Base-by-base conservation (phyloP, 257 asterid species). In the Capsicum pubescens region DNA sequence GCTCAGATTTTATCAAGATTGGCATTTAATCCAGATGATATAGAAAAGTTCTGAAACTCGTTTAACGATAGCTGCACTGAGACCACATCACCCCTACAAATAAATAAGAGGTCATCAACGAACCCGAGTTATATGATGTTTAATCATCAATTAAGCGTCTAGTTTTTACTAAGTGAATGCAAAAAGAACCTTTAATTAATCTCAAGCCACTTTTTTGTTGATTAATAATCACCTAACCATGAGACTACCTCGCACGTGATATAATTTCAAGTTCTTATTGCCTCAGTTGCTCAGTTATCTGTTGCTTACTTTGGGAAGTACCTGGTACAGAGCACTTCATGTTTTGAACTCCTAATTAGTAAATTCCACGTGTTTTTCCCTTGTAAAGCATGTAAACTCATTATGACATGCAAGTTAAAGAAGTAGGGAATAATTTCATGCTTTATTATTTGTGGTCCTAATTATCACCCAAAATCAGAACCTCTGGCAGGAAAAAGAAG, bases 331-430 rank as follows among this genome's bases (percentile, higher is more conserved):
- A 8, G 60, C 19, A 74, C 11, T 74, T 72, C 19, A 19, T 48
- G 80, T 74, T 48, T 48, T 74, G n/a, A 72, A n/a, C 80, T 72
- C 59, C 42, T 46, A 44, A 71, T 71, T 44, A 46, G 46, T 71
- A 10, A 71, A 44, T 71, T 71, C 3, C 17, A 44, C 9, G 58
- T 46, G 39, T 9, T 17, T 16, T 70, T 44, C 79, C 42, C 79
- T 17, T 70, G 55, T 9, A 70, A 70, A 44, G 16, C 35, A 44
- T 71, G 39, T 71, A n/a, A 71, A 71, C n/a, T 71, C 35, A 46
- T 71, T 71, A 71, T 44, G 80, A 72, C 80, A 72, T 19, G 59
- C 80, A 19, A 50, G 16, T 48, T 3, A 72, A 61, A 54, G 80
- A 72, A 66, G 48, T 66, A 66, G 48, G n/a, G 46, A 32, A 5